These are phyloP conservation scores for Leishmania turanica DNA, from an alignment of 208 protist genomes.

Conservation along the genomic window DNA sequence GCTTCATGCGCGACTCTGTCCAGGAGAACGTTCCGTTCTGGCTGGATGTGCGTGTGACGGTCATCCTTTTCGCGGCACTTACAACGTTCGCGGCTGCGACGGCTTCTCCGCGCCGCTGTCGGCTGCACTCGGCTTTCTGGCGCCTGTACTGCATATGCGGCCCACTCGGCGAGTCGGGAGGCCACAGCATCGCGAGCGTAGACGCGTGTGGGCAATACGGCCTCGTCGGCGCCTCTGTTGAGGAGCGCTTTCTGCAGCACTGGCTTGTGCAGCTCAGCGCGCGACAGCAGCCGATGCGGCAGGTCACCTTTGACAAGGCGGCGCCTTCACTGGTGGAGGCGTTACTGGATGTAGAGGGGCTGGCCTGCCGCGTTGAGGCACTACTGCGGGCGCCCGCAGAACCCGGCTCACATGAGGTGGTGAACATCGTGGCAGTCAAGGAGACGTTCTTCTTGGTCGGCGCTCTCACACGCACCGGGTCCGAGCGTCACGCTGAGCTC, in stretches of 20 bases:
- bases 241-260: conserved; percentile 35
- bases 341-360: conserved; percentile 39
- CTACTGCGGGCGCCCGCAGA: conserved; percentile 22
- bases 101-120: conserved; percentile 22
- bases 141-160: conserved; percentile 74
- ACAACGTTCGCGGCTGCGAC: conserved; percentile 64
- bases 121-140: conserved; percentile 47
- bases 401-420: not conserved
- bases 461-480: conserved; percentile 40
- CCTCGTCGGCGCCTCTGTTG: conserved; percentile 45
- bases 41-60: conserved; percentile 80
- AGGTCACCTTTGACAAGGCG: not conserved
- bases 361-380: conserved; percentile 33
- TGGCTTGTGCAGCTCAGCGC: conserved; percentile 24
- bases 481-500: conserved; percentile 18
- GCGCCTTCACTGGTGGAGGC: conserved; percentile 31
- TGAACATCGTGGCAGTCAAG: conserved; percentile 52
- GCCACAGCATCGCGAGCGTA: conserved; percentile 39
- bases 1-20: conserved; percentile 59
- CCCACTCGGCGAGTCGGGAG: conserved; percentile 69
- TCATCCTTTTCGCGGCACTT: conserved; percentile 64
- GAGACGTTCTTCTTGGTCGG: conserved; percentile 75
- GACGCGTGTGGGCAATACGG: conserved; percentile 56
- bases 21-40: conserved; percentile 87
- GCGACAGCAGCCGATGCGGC: conserved; percentile 3